Base-by-base conservation (phyloP, 345 rosid genomes). In the Eucalyptus pauciflora region DNA sequence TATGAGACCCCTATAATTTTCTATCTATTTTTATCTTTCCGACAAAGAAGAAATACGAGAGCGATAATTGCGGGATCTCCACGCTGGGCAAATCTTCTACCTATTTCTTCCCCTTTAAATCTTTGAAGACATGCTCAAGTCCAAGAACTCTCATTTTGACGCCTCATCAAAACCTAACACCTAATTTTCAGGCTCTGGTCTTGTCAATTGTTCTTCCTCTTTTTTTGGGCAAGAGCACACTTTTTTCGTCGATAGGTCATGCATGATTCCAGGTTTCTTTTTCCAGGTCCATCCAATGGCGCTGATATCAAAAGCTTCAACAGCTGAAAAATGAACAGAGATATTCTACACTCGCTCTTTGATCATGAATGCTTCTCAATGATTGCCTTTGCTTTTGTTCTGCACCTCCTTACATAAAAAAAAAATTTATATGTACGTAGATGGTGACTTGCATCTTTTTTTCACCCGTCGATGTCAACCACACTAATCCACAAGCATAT, bases 1-100 rank as follows among this genome's bases (percentile, higher is more conserved):
- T 0, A 52, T 1, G 25, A 18, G 5, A 1, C 1, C 4, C 1
- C 7, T 1, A 0, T 18, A 52, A 52, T 52, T 52, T 3, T 0
- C 2, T 7, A 3, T 52, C 0, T 52, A 3, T 52, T 1, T 52
- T 52, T 7, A 52, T 18, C 1, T 52, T 18, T 2, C 0, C 0
- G 0, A 18, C 2, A 7, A 0, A 52, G 4, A 52, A 2, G 0
- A 1, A 52, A 18, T 7, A 52, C 24, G 1, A 52, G 24, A 18
- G 10, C 8, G 25, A 52, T 8, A 7, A 7, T 18, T 1, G 1
- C 1, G 10, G 10, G 24, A 52, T 20, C 10, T 52, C 4, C 4
- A 20, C 5, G 4, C 9, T 1, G 0, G 4, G 8, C 20, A 0
- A 51, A 51, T 52, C 24, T 52, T 0, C 1, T 7, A 2, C 4